phyloP scores from a whole-genome alignment of 2,329 filamentous ascomycete species.

The Colletotrichum higginsianum region DNA sequence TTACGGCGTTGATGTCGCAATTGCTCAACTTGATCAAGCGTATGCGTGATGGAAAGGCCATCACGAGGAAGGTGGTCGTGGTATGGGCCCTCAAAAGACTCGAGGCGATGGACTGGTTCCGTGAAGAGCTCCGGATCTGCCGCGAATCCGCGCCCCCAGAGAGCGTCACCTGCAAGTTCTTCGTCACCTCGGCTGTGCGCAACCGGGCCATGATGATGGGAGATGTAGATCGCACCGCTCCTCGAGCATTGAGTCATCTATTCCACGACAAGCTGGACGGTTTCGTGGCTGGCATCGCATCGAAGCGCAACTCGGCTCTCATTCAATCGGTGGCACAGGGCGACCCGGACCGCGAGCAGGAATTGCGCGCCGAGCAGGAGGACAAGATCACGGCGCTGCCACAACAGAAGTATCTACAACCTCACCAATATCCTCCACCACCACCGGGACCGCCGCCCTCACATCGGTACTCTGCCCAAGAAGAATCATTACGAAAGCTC shows the following conservation, averaged over 20 bases:
- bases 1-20: constrained; percentile 93
- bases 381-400: constrained; percentile 88
- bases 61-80: constrained; percentile 90
- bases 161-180: constrained; percentile 94
- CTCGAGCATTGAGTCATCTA: constrained; percentile 78
- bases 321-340: constrained; percentile 87
- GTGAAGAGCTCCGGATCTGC: constrained; percentile 93
- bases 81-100: constrained; percentile 94
- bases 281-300: constrained; percentile 88
- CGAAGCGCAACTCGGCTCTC: constrained; percentile 86
- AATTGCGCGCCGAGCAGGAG: constrained; percentile 85
- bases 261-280: constrained; percentile 91
- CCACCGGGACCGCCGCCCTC: constrained; percentile 50
- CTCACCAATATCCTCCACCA: constrained; percentile 57
- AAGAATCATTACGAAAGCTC: constrained; percentile 65
- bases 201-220: constrained; percentile 48
- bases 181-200: constrained; percentile 84
- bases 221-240: constrained; percentile 60
- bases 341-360: constrained; percentile 82
- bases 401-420: constrained; percentile 74
- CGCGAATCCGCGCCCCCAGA: constrained; percentile 90
- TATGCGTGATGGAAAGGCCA: constrained; percentile 94
- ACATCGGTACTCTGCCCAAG: constrained; percentile 53
- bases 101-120: constrained; percentile 98
- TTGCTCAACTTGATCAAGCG: constrained; percentile 94